These are phyloP conservation scores for Cystobasidium tubakii DNA, from an alignment of 768 basidiomycete species.

Conservation along the genomic window DNA sequence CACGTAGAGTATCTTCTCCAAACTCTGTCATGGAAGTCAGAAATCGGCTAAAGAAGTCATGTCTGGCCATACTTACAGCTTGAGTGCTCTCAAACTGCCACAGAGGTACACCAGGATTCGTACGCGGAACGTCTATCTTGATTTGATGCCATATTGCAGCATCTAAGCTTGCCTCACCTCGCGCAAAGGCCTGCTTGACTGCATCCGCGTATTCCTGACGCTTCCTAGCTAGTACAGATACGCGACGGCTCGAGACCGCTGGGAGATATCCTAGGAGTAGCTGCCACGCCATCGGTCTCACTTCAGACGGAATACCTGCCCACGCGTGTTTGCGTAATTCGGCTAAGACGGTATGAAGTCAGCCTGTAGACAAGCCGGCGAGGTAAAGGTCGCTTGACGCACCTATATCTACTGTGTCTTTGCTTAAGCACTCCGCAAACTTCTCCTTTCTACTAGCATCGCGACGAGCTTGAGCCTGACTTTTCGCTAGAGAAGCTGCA, in stretches of 20 bases:
- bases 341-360: slow-evolving; percentile 55
- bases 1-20: slow-evolving; percentile 92
- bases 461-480: slow-evolving; percentile 67
- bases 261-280: slow-evolving; percentile 90
- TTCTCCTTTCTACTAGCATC: slow-evolving; percentile 51
- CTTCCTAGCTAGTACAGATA: slow-evolving; percentile 74
- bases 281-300: slow-evolving; percentile 90
- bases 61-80: slow-evolving; percentile 57
- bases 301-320: slow-evolving; percentile 81
- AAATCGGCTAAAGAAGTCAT: neutral
- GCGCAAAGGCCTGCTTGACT: slow-evolving; percentile 80
- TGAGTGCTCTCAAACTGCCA: slow-evolving; percentile 91
- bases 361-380: too few relatives aligned
- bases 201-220: slow-evolving; percentile 84
- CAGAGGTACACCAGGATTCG: slow-evolving; percentile 77
- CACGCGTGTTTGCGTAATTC: slow-evolving; percentile 87
- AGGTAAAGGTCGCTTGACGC: too few relatives aligned
- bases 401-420: slow-evolving; percentile 71
- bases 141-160: slow-evolving; percentile 99
- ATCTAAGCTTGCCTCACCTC: slow-evolving; percentile 77
- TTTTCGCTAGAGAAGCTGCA: slow-evolving; percentile 66
- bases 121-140: slow-evolving; percentile 94
- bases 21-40: slow-evolving; percentile 55
- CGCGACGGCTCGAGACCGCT: slow-evolving; percentile 67
- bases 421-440: slow-evolving; percentile 70